A percentile compares a stretch with the other conserved stretches of the same genome.
phyloP scores from a whole-genome alignment of 306 rosid genomes.

The Dalbergia oliveri region DNA sequence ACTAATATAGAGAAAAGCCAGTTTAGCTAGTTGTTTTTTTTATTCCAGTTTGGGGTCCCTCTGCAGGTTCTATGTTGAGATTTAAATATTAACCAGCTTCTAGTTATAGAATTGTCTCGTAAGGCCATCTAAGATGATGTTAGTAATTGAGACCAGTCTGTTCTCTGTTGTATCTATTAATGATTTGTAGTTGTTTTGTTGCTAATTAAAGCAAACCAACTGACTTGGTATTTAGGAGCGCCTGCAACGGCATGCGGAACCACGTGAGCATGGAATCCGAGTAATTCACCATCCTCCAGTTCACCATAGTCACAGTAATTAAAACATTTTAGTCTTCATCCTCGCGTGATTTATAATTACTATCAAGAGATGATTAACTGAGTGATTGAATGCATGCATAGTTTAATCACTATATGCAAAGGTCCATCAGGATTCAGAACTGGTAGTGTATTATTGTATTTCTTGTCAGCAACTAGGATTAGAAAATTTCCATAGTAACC shows the following conservation, averaged over 20 bases:
- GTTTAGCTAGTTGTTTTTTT: not conserved
- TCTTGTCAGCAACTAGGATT: constrained; percentile 21
- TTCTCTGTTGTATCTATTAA: constrained; percentile 49
- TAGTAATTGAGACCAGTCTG: constrained; percentile 40
- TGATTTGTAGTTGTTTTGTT: constrained; percentile 25
- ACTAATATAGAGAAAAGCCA: not conserved
- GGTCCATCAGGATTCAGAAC: not conserved
- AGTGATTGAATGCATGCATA: constrained; percentile 17
- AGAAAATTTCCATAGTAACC: not conserved
- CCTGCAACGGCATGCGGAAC: constrained; percentile 52
- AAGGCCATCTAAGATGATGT: constrained; percentile 25
- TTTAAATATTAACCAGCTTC: constrained; percentile 27
- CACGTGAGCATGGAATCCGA: constrained; percentile 58
- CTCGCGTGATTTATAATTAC: constrained; percentile 26
- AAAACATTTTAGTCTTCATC: constrained; percentile 1
- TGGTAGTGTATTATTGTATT: not conserved
- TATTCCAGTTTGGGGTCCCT: not conserved
- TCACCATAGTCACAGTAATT: constrained; percentile 3
- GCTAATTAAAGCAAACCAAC: constrained; percentile 42
- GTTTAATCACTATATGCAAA: not conserved
- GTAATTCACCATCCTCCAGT: constrained; percentile 4
- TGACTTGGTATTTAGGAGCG: constrained; percentile 47
- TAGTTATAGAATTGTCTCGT: not conserved
- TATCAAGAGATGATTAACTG: constrained; percentile 5
- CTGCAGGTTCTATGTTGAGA: constrained; percentile 38